A percentile compares a stretch with the other conserved stretches of the same genome.
phyloP scores from a whole-genome alignment of 441 rosid species.

The Pelargonium australe region DNA sequence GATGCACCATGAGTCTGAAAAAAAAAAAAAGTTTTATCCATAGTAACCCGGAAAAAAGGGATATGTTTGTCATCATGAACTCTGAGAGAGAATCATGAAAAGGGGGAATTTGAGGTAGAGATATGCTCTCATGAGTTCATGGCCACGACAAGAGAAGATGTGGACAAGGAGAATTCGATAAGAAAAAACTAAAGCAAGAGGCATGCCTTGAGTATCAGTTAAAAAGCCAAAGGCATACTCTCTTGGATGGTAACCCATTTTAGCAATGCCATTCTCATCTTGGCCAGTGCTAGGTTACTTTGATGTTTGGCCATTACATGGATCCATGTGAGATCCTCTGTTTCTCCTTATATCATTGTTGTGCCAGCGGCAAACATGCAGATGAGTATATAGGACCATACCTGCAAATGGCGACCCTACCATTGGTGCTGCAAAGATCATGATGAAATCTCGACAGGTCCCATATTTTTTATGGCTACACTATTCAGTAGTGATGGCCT shows the following conservation, averaged over 20 bases:
- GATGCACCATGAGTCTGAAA: background rate
- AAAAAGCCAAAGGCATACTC: constrained; percentile 15
- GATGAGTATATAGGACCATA: constrained; percentile 5
- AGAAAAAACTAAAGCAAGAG: background rate
- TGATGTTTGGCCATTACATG: background rate
- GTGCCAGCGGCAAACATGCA: constrained; percentile 24
- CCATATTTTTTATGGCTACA: background rate
- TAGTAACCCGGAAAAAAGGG: background rate
- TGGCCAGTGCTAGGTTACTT: constrained; percentile 12
- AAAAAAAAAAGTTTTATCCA: background rate
- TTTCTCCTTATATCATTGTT: constrained; percentile 15
- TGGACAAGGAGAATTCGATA: constrained; percentile 17
- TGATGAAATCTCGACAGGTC: background rate
- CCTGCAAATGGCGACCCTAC: background rate
- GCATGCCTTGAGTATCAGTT: constrained; percentile 2
- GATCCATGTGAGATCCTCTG: constrained; percentile 14
- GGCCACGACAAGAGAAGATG: constrained; percentile 14
- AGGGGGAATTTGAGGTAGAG: constrained; percentile 12
- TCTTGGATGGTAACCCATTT: constrained; percentile 21
- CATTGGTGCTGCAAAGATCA: background rate
- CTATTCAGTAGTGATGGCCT: background rate
- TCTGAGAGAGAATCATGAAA: constrained; percentile 15
- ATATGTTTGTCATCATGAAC: constrained; percentile 16
- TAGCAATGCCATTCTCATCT: constrained; percentile 9
- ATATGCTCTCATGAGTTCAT: constrained; percentile 1